phyloP scores from a whole-genome alignment of 108 stramenopile species.

The Heterococcus sp. region DNA sequence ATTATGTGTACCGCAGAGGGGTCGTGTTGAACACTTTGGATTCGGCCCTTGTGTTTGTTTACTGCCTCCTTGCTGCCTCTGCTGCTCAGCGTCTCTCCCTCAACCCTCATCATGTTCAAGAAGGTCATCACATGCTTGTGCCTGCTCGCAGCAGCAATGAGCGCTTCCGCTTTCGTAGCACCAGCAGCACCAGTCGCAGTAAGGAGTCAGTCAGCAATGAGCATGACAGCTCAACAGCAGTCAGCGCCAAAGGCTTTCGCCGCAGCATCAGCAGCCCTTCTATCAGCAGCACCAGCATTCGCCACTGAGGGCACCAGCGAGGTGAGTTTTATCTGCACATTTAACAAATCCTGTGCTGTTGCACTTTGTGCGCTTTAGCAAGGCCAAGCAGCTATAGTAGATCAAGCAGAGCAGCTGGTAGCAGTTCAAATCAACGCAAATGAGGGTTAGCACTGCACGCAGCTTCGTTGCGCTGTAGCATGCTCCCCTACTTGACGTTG shows the following conservation, averaged over 20 bases:
- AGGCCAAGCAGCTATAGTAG: background rate
- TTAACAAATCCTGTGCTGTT: background rate
- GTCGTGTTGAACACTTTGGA: too few relatives aligned
- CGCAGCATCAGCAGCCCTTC: conserved; percentile 20
- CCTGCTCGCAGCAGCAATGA: background rate
- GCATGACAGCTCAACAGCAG: conserved; percentile 29
- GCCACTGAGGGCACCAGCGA: conserved; percentile 45
- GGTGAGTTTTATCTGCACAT: conserved; percentile 2
- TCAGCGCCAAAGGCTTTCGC: conserved; percentile 21
- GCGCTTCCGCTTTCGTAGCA: conserved; percentile 12
- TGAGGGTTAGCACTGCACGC: background rate
- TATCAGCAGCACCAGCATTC: conserved; percentile 24
- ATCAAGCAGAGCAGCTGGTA: background rate
- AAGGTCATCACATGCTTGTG: background rate
- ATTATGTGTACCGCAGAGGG: conserved; percentile 11
- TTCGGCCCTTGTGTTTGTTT: too few relatives aligned
- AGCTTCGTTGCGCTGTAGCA: background rate
- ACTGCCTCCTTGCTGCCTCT: too few relatives aligned
- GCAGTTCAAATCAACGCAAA: background rate
- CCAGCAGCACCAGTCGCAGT: conserved; percentile 16
- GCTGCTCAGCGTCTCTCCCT: too few relatives aligned
- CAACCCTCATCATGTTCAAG: background rate
- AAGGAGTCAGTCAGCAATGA: conserved; percentile 9
- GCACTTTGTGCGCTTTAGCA: background rate
- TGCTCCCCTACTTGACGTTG: background rate